Evolutionary conservation across 441 rosid genomes (phyloP), one percentile per base, ranked within the genome.

Genomic region (Euphorbia celastroides): DNA sequence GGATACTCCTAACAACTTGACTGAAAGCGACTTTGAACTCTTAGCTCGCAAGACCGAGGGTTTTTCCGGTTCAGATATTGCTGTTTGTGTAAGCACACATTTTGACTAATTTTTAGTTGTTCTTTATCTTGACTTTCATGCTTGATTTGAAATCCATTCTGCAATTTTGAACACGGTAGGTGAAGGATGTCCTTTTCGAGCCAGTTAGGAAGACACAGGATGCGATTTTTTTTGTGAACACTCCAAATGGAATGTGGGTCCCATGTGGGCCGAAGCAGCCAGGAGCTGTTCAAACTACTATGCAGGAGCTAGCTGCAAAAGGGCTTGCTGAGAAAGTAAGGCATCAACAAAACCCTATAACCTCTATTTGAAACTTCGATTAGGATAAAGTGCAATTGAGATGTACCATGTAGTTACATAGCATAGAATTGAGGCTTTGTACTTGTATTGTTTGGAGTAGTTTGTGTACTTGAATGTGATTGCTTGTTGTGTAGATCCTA

Each of bases 151-250:
- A 11, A 22, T 19, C 19, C 65, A 36, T 61, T 30, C 41, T 32
- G 58, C 41, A 17, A n/a, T 8, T 70, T 44, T 64, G 67, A 62
- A 2, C 63, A 44, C 65, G 70, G 60, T 86, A 94, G 98, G 98
- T 94, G 57, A 94, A 90, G 76, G 99, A 92, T 77, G 99, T 94
- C 67, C 90, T 94, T 16, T 94, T 94, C 69, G 98, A 94, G 74
- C 98, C 99, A 52, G 99, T 94, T 67, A 92, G 99, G 28, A 90
- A 94, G 81, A 94, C 98, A 19, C 99, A 94, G 72, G 99, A 94
- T 76, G 99, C 99, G 27, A 94, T 92, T 97, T 94, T 72, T 79
- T 94, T 94, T 62, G 71, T 68, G 58, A 84, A 89, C 75, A 78
- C 90, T 50, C 46, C 90, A 58, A 75, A 86, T 74, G 94, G 75